A percentile compares a stretch with the other conserved stretches of the same genome.
Evolutionary conservation across 106 monocot genomes (phyloP).

Genomic region (Dioscorea alata): DNA sequence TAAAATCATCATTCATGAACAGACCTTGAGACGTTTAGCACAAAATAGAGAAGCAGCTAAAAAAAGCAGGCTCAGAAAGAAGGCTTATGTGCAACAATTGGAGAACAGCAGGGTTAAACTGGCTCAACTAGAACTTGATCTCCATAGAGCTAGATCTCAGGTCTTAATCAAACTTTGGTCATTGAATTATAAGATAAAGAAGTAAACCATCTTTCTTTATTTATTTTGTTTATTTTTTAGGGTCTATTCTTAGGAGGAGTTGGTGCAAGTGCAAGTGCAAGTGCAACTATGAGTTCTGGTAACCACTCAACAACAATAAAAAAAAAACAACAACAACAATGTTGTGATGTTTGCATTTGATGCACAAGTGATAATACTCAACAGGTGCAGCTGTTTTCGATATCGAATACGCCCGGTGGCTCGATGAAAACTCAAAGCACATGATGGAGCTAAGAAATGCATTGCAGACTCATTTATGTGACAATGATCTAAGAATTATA

Average conservation of each 20-base stretch:
- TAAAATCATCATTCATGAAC: not conserved
- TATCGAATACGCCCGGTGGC: conserved; percentile 82
- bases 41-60: conserved; percentile 81
- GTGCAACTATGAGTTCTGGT: conserved; percentile 71
- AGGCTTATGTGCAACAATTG: conserved; percentile 84
- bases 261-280: conserved; percentile 37
- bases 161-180: conserved; percentile 14
- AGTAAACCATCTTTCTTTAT: no score
- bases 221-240: conserved; percentile 15
- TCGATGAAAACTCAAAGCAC: conserved; percentile 62
- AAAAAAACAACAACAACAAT: no score
- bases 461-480: conserved; percentile 53
- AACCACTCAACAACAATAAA: not conserved
- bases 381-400: conserved; percentile 66
- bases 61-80: conserved; percentile 76
- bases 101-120: conserved; percentile 67
- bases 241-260: conserved; percentile 55
- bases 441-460: conserved; percentile 65
- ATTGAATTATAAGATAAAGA: no score
- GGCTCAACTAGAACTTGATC: conserved; percentile 69
- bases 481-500: conserved; percentile 55
- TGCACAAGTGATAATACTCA: not conserved
- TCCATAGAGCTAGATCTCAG: conserved; percentile 68
- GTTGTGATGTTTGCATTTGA: no score
- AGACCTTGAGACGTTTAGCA: conserved; percentile 52